Evolutionary conservation across 305 asterid species (phyloP), one percentile per base, ranked within the genome.

Genomic region (Fraxinus floribunda): DNA sequence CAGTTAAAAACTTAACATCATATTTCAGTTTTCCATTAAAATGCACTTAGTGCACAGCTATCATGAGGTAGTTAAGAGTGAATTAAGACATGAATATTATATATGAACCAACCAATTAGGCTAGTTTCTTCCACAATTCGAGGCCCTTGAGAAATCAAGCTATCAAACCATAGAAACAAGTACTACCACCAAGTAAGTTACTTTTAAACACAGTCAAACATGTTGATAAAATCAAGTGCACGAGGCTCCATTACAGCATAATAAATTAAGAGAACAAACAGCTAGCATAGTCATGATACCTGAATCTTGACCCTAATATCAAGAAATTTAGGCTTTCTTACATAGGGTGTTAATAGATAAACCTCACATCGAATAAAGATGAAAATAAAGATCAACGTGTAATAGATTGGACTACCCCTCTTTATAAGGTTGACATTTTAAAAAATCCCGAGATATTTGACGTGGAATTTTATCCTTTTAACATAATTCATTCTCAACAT

Each of bases 301-400:
- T 89, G 94, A 85, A 52, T 84, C 72, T 55, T 83, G 92, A 89
- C 86, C 75, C 89, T 83, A 46, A 49, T 87, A 88, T 89, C 83
- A 84, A 86, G 77, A 79, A 85, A 62, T 30, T 84, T 85, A 74
- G 87, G 81, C 78, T 84, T 85, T 75, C 87, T 84, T 83, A 80
- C 77, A 81, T 55, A 38, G 10, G 11, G 44, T 38, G 11, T 38
- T 38, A 8, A 35, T 35, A 35, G 11, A 38, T 38, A 38, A 38
- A 38, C 10, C 2, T 38, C 44, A 38, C 0, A 7, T 7, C 44
- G 11, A 7, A 7, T 38, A 38, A 38, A 38, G 44, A 1, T 38
- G 2, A 38, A 38, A 7, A 38, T 38, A 7, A 6, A 38, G n/a
- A 38, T 7, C 44, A 38, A 38, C 2, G 8, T 7, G 1, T 38